Percentiles rank a stretch among this genome's conserved stretches.
phyloP scores from a whole-genome alignment of 2,329 filamentous ascomycete species.

The Tolypocladium paradoxum region DNA sequence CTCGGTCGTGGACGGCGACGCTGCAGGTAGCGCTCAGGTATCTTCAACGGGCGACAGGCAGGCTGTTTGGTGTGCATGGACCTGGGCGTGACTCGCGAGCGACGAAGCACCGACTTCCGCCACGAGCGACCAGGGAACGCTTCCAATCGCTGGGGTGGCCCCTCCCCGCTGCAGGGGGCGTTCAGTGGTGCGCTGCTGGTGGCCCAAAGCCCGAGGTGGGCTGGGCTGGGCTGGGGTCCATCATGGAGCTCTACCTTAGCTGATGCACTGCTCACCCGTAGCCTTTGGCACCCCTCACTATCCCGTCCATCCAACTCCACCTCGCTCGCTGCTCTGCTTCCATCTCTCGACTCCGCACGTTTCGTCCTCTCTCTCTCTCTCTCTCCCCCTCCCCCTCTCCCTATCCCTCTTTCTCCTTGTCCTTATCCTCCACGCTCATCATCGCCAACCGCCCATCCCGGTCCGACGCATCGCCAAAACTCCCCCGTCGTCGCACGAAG shows the following conservation, averaged over 20 bases:
- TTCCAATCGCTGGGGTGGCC: neutral
- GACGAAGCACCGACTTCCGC: neutral
- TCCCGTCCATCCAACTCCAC: slow-evolving; percentile 1
- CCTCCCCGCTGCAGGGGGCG: neutral
- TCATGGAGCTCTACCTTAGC: too few species aligned
- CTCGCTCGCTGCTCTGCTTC: neutral
- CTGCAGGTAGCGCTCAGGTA: neutral
- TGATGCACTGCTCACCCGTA: neutral
- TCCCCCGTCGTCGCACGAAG: neutral
- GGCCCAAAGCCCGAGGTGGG: neutral
- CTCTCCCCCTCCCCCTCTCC: neutral
- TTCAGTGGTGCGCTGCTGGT: neutral
- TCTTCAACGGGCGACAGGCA: neutral
- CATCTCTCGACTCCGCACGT: slow-evolving; percentile 2
- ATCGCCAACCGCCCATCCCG: neutral
- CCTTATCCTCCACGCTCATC: neutral
- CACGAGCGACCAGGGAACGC: neutral
- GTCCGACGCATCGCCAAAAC: neutral
- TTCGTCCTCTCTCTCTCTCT: neutral
- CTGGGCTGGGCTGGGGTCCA: neutral
- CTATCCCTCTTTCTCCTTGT: neutral
- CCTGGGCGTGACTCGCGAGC: neutral
- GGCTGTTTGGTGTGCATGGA: neutral
- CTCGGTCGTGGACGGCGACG: neutral
- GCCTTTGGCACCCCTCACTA: neutral